Conservation (phyloP, 108 stramenopile species). For the Conticribra weissflogii region DNA sequence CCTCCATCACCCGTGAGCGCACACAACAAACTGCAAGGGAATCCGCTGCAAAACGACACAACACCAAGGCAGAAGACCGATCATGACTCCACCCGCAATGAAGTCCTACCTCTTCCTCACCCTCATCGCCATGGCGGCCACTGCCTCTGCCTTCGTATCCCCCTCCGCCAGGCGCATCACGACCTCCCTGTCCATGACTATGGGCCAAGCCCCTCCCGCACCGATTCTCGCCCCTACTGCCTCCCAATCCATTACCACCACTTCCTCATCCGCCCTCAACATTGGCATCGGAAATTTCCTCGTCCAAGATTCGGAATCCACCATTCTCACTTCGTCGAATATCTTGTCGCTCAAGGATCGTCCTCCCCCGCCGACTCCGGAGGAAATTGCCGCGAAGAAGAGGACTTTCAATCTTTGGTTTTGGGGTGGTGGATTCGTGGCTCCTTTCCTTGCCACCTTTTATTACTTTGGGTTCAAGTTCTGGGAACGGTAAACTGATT, state of each 20-base stretch:
- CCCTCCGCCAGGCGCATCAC: slow-evolving; percentile 17
- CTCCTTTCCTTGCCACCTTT: slow-evolving; percentile 84
- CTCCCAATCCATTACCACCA: slow-evolving; percentile 12
- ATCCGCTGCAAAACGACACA: too few species aligned
- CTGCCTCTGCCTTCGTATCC: slow-evolving; percentile 27
- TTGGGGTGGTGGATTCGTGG: slow-evolving; percentile 89
- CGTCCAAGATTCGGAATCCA: slow-evolving; percentile 18
- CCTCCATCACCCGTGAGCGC: too few species aligned
- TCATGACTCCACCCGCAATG: background rate
- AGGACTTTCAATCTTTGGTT: slow-evolving; percentile 82
- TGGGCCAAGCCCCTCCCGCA: slow-evolving; percentile 28
- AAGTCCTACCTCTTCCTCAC: background rate
- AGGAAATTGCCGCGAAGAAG: slow-evolving; percentile 86
- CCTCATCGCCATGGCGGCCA: slow-evolving; percentile 10
- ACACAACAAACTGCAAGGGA: too few species aligned
- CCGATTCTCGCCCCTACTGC: background rate
- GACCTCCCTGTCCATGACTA: slow-evolving; percentile 18
- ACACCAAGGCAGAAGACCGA: background rate
- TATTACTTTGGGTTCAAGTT: slow-evolving; percentile 88
- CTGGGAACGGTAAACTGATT: slow-evolving; percentile 78
- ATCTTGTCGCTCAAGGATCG: slow-evolving; percentile 76
- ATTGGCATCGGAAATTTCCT: slow-evolving; percentile 31
- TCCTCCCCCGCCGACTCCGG: slow-evolving; percentile 74
- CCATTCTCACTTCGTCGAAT: slow-evolving; percentile 34
- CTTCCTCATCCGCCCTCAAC: slow-evolving; percentile 24